phyloP scores from a whole-genome alignment of 352 stramenopile genomes.

The Phytophthora pini region DNA sequence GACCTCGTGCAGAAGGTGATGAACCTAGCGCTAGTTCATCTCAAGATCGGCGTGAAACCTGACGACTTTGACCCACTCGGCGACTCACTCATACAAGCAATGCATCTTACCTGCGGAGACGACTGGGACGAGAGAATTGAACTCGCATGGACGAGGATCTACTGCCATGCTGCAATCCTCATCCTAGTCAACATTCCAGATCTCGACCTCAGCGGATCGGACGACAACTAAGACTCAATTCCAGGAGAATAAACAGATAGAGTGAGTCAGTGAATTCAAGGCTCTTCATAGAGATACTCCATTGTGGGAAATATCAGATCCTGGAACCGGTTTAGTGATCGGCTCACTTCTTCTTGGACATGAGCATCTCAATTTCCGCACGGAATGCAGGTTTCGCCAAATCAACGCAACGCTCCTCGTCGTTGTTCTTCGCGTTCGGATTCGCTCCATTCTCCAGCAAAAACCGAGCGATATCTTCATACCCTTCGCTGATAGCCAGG shows the following conservation, averaged over 20 bases:
- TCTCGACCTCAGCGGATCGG: slow-evolving; percentile 51
- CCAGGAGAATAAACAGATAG: not conserved
- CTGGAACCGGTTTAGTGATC: not conserved
- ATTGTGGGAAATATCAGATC: not conserved
- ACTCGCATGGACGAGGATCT: slow-evolving; percentile 60
- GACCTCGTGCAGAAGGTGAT: slow-evolving; percentile 69
- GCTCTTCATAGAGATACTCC: slow-evolving; percentile 2
- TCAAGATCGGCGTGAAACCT: slow-evolving; percentile 73
- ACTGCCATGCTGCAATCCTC: slow-evolving; percentile 63
- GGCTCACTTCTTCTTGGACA: slow-evolving; percentile 26
- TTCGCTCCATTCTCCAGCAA: slow-evolving; percentile 67
- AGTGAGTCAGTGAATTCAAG: not conserved
- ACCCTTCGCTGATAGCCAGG: slow-evolving; percentile 66
- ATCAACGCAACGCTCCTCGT: slow-evolving; percentile 61
- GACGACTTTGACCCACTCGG: slow-evolving; percentile 71
- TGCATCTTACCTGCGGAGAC: slow-evolving; percentile 54
- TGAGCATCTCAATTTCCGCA: slow-evolving; percentile 45
- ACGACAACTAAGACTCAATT: slow-evolving; percentile 33
- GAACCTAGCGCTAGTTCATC: slow-evolving; percentile 60
- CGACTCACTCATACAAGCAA: slow-evolving; percentile 64
- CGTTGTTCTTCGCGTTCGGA: slow-evolving; percentile 62
- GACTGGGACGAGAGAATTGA: slow-evolving; percentile 62
- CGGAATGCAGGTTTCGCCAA: slow-evolving; percentile 57
- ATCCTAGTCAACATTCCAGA: slow-evolving; percentile 76
- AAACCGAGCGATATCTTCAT: slow-evolving; percentile 66